A percentile compares a stretch with the other conserved stretches of the same genome.
Evolutionary conservation across 2,329 filamentous ascomycete genomes (phyloP).

Genomic region (Aspergillus alliaceus): DNA sequence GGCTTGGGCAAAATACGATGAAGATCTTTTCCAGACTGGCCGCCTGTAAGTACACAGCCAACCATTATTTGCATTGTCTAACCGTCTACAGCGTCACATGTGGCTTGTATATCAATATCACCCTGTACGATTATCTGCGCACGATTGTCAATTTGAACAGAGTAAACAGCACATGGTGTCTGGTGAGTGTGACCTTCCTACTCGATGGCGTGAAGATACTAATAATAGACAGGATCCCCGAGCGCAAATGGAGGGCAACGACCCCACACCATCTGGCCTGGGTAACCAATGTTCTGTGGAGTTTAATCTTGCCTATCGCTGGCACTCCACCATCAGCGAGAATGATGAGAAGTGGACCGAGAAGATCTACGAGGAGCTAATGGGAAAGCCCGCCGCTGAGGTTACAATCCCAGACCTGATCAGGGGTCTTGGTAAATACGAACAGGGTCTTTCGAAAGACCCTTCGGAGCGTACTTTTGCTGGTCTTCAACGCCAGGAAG

Average conservation of each 20-base stretch:
- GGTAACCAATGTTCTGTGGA: slow-evolving; percentile 84
- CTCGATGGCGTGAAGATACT: neutral
- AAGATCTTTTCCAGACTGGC: slow-evolving; percentile 77
- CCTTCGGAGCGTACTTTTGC: slow-evolving; percentile 69
- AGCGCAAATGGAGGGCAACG: slow-evolving; percentile 61
- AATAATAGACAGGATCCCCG: slow-evolving; percentile 60
- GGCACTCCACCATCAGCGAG: slow-evolving; percentile 76
- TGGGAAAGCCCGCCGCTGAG: slow-evolving; percentile 59
- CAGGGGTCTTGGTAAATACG: slow-evolving; percentile 62
- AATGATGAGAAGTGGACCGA: slow-evolving; percentile 81
- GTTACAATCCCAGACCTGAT: slow-evolving; percentile 63
- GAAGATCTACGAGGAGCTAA: slow-evolving; percentile 63
- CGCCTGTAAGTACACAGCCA: slow-evolving; percentile 49
- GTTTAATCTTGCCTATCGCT: slow-evolving; percentile 85
- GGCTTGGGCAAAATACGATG: slow-evolving; percentile 68
- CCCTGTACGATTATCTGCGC: slow-evolving; percentile 73
- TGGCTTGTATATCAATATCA: slow-evolving; percentile 77
- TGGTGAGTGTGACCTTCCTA: slow-evolving; percentile 39
- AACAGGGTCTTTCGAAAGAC: slow-evolving; percentile 61
- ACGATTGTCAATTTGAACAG: slow-evolving; percentile 74
- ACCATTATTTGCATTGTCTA: slow-evolving; percentile 7
- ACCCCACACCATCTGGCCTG: slow-evolving; percentile 67
- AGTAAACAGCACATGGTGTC: slow-evolving; percentile 74
- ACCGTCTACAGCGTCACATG: slow-evolving; percentile 56
- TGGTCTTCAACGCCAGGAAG: slow-evolving; percentile 60